These are phyloP conservation scores for Solanum aculeatissimum DNA, from an alignment of 305 asterid species.

Conservation along the genomic window DNA sequence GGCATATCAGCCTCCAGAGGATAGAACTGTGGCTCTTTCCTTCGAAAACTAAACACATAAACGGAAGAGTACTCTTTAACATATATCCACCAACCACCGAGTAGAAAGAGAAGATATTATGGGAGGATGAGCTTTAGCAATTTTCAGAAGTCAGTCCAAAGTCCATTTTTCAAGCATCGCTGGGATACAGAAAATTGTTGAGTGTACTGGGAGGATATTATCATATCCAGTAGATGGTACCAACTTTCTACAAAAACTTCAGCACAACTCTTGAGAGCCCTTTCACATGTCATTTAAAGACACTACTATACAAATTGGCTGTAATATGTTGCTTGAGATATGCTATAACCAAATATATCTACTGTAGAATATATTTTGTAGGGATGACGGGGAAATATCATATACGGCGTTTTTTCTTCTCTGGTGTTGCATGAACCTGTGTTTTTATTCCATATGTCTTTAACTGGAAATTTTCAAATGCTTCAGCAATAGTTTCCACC, in stretches of 20 bases:
- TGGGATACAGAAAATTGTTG: neutral
- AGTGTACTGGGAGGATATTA: neutral
- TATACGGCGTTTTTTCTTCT: conserved; percentile 50
- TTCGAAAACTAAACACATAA: neutral
- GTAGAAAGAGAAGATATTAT: neutral
- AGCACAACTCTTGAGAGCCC: neutral
- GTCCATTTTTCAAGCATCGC: neutral
- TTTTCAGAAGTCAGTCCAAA: neutral
- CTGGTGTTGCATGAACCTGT: conserved; percentile 79
- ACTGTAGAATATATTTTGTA: neutral
- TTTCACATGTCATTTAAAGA: neutral
- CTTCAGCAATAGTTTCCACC: conserved; percentile 72
- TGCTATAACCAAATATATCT: neutral
- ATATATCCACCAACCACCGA: neutral
- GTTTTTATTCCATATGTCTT: conserved; percentile 68
- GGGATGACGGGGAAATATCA: conserved; percentile 2
- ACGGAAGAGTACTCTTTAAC: neutral
- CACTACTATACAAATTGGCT: neutral
- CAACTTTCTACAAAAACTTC: neutral
- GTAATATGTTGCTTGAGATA: neutral
- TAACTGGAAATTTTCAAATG: conserved; percentile 87
- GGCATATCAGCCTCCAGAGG: too few species aligned
- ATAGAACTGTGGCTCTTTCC: neutral
- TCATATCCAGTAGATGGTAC: neutral
- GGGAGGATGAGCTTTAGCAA: neutral